Evolutionary conservation across 495 filamentous ascomycete species (phyloP).

Genomic region (Trypethelium eluteriae): DNA sequence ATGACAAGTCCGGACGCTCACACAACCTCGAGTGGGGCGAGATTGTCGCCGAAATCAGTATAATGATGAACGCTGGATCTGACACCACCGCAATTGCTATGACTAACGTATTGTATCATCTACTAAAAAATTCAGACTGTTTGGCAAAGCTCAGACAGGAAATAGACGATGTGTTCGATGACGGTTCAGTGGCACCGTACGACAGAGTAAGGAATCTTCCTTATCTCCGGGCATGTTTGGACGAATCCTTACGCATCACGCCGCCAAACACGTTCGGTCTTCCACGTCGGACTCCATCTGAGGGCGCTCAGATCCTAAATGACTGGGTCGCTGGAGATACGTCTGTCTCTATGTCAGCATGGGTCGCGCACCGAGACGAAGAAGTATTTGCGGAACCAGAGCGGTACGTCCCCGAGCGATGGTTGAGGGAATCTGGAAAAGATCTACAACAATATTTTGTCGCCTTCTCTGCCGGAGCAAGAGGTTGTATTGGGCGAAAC

Average conservation of each 20-base stretch:
- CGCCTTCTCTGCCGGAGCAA: slow-evolving; percentile 38
- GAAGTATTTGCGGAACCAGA: slow-evolving; percentile 24
- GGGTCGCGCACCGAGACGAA: slow-evolving; percentile 24
- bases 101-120: slow-evolving; percentile 46
- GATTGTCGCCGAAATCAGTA: slow-evolving; percentile 29
- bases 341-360: slow-evolving; percentile 24
- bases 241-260: slow-evolving; percentile 30
- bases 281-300: slow-evolving; percentile 26
- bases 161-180: slow-evolving; percentile 38
- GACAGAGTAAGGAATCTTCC: slow-evolving; percentile 39
- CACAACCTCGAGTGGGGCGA: slow-evolving; percentile 33
- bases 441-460: slow-evolving; percentile 40
- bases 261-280: slow-evolving; percentile 29
- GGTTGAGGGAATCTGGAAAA: slow-evolving; percentile 31
- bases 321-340: slow-evolving; percentile 28
- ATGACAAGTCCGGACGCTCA: slow-evolving; percentile 40
- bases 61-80: slow-evolving; percentile 48
- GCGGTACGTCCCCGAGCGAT: slow-evolving; percentile 28
- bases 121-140: slow-evolving; percentile 46
- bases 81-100: slow-evolving; percentile 51
- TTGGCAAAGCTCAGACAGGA: slow-evolving; percentile 51
- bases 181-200: slow-evolving; percentile 38
- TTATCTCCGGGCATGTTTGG: slow-evolving; percentile 38
- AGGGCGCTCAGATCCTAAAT: slow-evolving; percentile 23
- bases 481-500: slow-evolving; percentile 42